Percentiles rank a stretch among this genome's conserved stretches.
These are phyloP conservation scores for Penicillium sp. DNA, from an alignment of 2,329 filamentous ascomycete genomes.

Conservation along the genomic window DNA sequence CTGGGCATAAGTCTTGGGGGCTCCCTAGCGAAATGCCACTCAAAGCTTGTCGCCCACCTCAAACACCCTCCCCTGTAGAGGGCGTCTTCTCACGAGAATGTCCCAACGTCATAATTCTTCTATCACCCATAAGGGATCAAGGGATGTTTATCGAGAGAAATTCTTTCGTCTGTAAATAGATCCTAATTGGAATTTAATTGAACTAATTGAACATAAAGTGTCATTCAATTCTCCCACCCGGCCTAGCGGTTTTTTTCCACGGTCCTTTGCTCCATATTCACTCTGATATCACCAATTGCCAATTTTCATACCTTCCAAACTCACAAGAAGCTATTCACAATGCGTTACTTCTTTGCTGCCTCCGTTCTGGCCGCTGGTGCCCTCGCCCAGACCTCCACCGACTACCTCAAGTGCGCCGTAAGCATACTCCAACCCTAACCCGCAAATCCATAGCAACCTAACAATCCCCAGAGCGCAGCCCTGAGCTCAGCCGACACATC, in stretches of 20 bases:
- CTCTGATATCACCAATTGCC: background rate
- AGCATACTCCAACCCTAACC: background rate
- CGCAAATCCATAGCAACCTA: background rate
- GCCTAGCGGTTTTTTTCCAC: background rate
- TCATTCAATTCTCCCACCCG: background rate
- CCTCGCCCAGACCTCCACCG: constrained; percentile 5
- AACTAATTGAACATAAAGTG: constrained; percentile 15
- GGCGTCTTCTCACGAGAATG: constrained; percentile 17
- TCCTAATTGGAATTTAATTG: background rate
- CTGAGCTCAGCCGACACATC: constrained; percentile 8
- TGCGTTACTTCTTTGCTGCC: constrained; percentile 22
- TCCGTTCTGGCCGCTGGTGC: constrained; percentile 17
- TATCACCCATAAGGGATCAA: constrained; percentile 12
- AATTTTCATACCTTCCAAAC: background rate
- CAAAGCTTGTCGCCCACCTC: constrained; percentile 12
- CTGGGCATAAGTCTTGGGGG: background rate
- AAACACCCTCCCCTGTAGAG: constrained; percentile 2
- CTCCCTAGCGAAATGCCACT: constrained; percentile 9
- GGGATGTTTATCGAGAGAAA: constrained; percentile 15
- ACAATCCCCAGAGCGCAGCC: constrained; percentile 9
- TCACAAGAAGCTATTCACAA: constrained; percentile 4
- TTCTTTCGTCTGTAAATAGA: constrained; percentile 10
- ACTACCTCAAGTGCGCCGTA: constrained; percentile 21
- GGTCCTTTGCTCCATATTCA: background rate
- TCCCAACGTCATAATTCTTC: constrained; percentile 16